phyloP scores from a whole-genome alignment of 306 rosid species.

The Acmispon strigosus region DNA sequence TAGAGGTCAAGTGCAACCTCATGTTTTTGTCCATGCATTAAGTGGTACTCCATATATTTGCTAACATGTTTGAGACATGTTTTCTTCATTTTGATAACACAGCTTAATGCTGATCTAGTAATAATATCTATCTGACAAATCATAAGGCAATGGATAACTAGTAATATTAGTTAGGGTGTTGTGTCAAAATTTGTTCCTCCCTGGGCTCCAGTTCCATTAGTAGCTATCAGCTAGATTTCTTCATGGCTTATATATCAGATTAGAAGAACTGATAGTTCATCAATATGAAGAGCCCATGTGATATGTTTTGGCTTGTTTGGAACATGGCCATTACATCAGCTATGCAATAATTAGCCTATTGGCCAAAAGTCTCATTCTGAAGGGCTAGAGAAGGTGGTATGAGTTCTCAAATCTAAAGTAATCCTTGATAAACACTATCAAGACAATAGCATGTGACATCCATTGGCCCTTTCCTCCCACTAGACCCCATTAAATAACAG shows the following conservation, averaged over 20 bases:
- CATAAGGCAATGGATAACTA: background rate
- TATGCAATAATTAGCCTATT: background rate
- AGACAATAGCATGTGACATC: conserved; percentile 5
- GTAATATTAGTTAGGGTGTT: too few species aligned
- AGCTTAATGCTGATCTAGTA: background rate
- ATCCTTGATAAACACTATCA: background rate
- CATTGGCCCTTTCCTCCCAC: background rate
- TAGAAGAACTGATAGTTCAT: background rate
- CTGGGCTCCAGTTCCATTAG: background rate
- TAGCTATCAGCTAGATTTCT: background rate
- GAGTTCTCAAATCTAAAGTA: background rate
- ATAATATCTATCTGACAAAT: background rate
- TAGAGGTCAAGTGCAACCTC: background rate
- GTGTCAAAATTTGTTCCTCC: background rate
- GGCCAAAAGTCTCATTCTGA: conserved; percentile 1
- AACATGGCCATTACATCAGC: background rate
- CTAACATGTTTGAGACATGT: background rate
- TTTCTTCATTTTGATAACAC: background rate
- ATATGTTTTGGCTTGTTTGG: conserved; percentile 9
- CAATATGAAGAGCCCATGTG: background rate
- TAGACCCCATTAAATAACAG: conserved; percentile 7
- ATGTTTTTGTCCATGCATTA: background rate
- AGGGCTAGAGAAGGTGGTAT: background rate
- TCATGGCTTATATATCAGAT: background rate
- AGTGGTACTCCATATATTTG: too few species aligned